Evolutionary conservation across 108 stramenopile genomes (phyloP).

Genomic region (Cyclostephanos tholiformis): DNA sequence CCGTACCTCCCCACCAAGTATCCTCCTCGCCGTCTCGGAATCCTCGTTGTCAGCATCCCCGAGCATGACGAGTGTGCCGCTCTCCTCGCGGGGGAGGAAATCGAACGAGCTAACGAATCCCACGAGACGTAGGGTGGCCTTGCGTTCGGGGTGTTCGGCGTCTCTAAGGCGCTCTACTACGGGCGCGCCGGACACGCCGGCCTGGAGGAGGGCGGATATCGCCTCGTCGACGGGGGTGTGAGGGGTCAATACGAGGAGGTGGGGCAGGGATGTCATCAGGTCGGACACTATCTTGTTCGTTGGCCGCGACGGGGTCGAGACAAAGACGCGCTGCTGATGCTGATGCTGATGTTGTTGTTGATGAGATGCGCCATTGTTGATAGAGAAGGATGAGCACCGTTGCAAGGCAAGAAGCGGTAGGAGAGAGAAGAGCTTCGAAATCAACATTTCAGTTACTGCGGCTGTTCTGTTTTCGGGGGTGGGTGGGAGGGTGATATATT

Average conservation of each 20-base stretch:
- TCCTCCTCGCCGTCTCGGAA: conserved; percentile 45
- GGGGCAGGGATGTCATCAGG: conserved; percentile 39
- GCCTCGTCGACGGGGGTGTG: conserved; percentile 48
- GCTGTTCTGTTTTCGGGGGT: neutral
- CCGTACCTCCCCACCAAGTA: conserved; percentile 39
- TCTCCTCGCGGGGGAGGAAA: conserved; percentile 48
- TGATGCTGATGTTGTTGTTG: neutral
- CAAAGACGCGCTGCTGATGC: conserved; percentile 33
- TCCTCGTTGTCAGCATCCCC: conserved; percentile 45
- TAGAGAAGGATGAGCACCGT: conserved; percentile 12
- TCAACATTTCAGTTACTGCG: neutral
- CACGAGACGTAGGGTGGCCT: conserved; percentile 35
- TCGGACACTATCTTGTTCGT: conserved; percentile 44
- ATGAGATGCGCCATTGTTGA: conserved; percentile 1
- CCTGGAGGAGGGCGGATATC: conserved; percentile 31
- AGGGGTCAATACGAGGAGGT: conserved; percentile 38
- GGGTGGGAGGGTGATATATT: no score
- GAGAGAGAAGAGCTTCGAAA: neutral
- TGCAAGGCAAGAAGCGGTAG: conserved; percentile 5
- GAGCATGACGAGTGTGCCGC: conserved; percentile 30
- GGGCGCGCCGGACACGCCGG: conserved; percentile 48
- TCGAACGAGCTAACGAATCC: conserved; percentile 51
- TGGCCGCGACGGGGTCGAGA: conserved; percentile 29
- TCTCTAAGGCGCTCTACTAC: conserved; percentile 44
- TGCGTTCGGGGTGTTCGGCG: conserved; percentile 15